Base-by-base conservation (phyloP, 2,329 filamentous ascomycete species). In the Daldinia sp. region DNA sequence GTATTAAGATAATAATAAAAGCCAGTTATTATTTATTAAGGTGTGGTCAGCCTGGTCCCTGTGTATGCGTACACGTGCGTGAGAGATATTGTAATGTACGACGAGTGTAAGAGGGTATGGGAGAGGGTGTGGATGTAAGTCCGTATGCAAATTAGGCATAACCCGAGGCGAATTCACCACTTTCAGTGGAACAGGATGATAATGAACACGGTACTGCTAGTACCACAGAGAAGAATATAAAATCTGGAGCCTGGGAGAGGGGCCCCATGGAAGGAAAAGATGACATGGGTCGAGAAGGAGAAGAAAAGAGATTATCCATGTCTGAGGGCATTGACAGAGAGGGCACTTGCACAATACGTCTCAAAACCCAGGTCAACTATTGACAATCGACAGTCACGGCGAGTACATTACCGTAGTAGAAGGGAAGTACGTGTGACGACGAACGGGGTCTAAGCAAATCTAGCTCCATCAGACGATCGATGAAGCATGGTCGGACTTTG, bases 381-480 rank as follows among this genome's bases (percentile, higher is more conserved):
- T 63, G 61, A 69, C 60, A 62, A 13, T 12, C 35, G 20, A 33
- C 30, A 6, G 69, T 65, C 58, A 68, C 59, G 60, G 59, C 61
- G 65, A 69, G 55, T 57, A 64, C 37, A 39, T 23, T 23, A 23
- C 30, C 33, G 10, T 35, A 33, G 30, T 33, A 33, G 30, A 23
- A 57, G 39, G n/a, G 39, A 44, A 44, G 10, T 42, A 30, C 56
- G 66, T 74, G 72, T 72, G 71, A 73, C 69, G 69, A 69, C 71
- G 68, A 69, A 71, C 63, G 60, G 68, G 72, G 70, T 39, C 70
- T 67, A 68, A 74, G 73, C 69, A 72, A 70, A 66, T 67, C 69
- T 61, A 62, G 61, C 62, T 72, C 72, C 68, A 75, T 74, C 72
- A 74, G 71, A 74, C 71, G 68, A 75, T 74, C 72, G 63, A 71